Evolutionary conservation across 176 grass and related monocot genomes (phyloP).

Genomic region (Alopecurus myosuroides): DNA sequence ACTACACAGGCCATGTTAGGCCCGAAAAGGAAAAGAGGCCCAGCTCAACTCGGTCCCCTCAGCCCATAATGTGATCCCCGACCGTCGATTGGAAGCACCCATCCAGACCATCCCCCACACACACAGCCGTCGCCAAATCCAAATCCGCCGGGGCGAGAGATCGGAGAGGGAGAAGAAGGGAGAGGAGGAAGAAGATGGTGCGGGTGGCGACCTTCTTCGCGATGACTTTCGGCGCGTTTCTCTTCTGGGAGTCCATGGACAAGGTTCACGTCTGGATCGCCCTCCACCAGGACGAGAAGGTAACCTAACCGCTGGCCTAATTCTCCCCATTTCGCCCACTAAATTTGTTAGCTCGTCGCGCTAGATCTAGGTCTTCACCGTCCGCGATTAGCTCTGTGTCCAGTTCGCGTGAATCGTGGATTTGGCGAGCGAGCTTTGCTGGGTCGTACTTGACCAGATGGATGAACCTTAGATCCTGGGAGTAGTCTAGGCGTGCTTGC

Average conservation of each 20-base stretch:
- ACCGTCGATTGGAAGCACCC: neutral
- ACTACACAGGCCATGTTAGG: neutral
- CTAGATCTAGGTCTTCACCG: constrained; percentile 12
- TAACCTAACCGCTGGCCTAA: constrained; percentile 6
- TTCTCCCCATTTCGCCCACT: neutral
- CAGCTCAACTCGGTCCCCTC: neutral
- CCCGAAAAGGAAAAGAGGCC: neutral
- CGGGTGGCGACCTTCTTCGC: constrained; percentile 85
- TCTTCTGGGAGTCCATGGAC: constrained; percentile 98
- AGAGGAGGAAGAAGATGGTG: constrained; percentile 53
- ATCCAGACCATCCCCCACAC: neutral
- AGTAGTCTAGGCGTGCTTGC: neutral
- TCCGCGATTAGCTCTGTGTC: neutral
- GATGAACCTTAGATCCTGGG: neutral
- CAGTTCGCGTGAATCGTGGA: neutral
- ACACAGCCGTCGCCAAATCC: constrained; percentile 17
- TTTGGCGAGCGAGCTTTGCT: neutral
- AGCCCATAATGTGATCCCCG: neutral
- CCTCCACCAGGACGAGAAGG: constrained; percentile 97
- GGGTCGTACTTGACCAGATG: neutral
- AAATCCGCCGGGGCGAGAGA: constrained; percentile 15
- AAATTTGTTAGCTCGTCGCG: neutral
- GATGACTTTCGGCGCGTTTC: constrained; percentile 87
- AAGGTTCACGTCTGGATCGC: constrained; percentile 89
- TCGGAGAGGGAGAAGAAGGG: constrained; percentile 26